Evolutionary conservation across 1,284 basidiomycete species (phyloP).

Genomic region (Macrocybe sp.): DNA sequence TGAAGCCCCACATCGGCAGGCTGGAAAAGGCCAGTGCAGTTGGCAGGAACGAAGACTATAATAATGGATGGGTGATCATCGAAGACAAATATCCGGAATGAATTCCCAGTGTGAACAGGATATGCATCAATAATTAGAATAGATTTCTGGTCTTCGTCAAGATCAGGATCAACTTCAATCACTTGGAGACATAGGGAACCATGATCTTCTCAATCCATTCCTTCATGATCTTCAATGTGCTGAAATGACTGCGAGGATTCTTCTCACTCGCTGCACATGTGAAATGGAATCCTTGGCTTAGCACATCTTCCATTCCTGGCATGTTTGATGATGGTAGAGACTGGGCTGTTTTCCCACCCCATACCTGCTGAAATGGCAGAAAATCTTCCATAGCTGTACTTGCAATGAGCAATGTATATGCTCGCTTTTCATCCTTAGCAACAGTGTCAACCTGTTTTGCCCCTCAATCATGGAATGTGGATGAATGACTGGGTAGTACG

Average conservation of each 20-base stretch:
- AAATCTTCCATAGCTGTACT: slow-evolving; percentile 19
- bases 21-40: slow-evolving; percentile 12
- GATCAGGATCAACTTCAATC: not conserved
- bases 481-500: slow-evolving; percentile 14
- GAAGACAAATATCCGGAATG: not conserved
- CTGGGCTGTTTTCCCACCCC: slow-evolving; percentile 13
- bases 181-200: not conserved
- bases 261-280: slow-evolving; percentile 14
- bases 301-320: slow-evolving; percentile 13
- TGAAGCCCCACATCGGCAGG: slow-evolving; percentile 18
- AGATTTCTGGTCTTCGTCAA: not conserved
- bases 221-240: not conserved
- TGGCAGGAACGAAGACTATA: not conserved
- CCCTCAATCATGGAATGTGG: slow-evolving; percentile 17
- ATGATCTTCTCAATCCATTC: not conserved
- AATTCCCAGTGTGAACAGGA: not conserved
- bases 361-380: slow-evolving; percentile 27
- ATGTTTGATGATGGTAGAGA: slow-evolving; percentile 15
- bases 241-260: slow-evolving; percentile 16
- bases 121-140: not conserved
- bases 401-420: slow-evolving; percentile 23
- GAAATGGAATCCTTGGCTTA: slow-evolving; percentile 15
- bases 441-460: slow-evolving; percentile 21
- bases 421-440: slow-evolving; percentile 23
- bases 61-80: not conserved